Percentiles rank a stretch among this genome's conserved stretches.
Conservation (phyloP, 2,329 filamentous ascomycete species). For the Xylariaceae sp. region DNA sequence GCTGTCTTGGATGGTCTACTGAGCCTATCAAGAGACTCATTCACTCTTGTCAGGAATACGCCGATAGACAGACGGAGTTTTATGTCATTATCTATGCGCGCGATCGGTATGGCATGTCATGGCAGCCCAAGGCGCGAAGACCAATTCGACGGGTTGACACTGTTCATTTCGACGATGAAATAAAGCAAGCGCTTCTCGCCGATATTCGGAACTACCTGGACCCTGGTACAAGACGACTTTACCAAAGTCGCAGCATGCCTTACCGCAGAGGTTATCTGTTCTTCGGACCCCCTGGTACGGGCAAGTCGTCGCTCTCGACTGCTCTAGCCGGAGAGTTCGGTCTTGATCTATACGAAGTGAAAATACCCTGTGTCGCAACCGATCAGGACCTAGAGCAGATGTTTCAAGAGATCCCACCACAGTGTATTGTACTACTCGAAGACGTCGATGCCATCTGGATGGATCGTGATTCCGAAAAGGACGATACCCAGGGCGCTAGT, state of each 20-base stretch:
- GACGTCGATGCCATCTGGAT: constrained; percentile 48
- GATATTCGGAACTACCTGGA: constrained; percentile 51
- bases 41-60: constrained; percentile 43
- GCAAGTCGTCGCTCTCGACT: constrained; percentile 43
- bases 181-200: constrained; percentile 43
- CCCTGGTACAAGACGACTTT: constrained; percentile 46
- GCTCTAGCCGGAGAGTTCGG: constrained; percentile 48
- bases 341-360: constrained; percentile 49
- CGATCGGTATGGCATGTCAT: constrained; percentile 42
- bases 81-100: constrained; percentile 46
- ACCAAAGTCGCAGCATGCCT: constrained; percentile 60
- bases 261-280: constrained; percentile 46
- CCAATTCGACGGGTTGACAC: constrained; percentile 47
- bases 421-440: constrained; percentile 52
- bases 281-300: constrained; percentile 32
- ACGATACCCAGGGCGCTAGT: constrained; percentile 23
- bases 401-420: constrained; percentile 46
- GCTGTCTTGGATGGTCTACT: constrained; percentile 47
- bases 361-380: constrained; percentile 36
- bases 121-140: constrained; percentile 45
- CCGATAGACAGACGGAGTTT: constrained; percentile 44
- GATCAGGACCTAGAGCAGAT: constrained; percentile 48
- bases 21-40: constrained; percentile 44
- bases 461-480: constrained; percentile 33
- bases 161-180: constrained; percentile 43